Percentiles rank a stretch among this genome's conserved stretches.
phyloP scores from a whole-genome alignment of 73 alveolate species.

The Symbiodinium natans region DNA sequence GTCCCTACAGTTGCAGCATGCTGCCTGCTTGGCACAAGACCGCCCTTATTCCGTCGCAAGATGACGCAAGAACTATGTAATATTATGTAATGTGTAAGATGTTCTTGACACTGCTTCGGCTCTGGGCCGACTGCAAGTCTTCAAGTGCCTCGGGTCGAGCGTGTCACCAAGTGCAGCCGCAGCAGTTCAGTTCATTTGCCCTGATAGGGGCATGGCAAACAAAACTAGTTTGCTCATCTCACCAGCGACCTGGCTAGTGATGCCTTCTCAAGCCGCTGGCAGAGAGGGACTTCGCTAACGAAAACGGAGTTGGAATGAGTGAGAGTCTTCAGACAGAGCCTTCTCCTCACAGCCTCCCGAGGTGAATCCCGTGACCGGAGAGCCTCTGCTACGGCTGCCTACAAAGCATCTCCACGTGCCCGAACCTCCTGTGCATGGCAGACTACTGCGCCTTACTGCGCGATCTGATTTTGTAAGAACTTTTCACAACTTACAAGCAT shows the following conservation, averaged over 20 bases:
- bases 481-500: no score
- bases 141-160: no score
- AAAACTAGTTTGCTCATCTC: not conserved
- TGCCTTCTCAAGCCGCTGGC: not conserved
- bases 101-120: not conserved
- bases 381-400: constrained; percentile 45
- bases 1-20: not conserved
- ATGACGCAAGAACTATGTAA: no score
- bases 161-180: not conserved
- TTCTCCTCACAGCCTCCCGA: no score
- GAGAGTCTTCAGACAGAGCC: no score
- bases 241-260: not conserved
- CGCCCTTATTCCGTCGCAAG: no score
- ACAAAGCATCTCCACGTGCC: constrained; percentile 81
- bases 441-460: no score
- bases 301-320: no score
- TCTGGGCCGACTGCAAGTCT: not conserved
- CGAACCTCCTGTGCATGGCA: not conserved
- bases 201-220: constrained; percentile 2
- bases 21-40: no score
- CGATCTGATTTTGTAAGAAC: no score
- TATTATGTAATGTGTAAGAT: not conserved
- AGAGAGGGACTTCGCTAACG: no score
- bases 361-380: constrained; percentile 58
- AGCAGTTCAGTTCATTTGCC: not conserved